These are phyloP conservation scores for Penicillium odoratum DNA, from an alignment of 495 filamentous ascomycete genomes.

Conservation along the genomic window DNA sequence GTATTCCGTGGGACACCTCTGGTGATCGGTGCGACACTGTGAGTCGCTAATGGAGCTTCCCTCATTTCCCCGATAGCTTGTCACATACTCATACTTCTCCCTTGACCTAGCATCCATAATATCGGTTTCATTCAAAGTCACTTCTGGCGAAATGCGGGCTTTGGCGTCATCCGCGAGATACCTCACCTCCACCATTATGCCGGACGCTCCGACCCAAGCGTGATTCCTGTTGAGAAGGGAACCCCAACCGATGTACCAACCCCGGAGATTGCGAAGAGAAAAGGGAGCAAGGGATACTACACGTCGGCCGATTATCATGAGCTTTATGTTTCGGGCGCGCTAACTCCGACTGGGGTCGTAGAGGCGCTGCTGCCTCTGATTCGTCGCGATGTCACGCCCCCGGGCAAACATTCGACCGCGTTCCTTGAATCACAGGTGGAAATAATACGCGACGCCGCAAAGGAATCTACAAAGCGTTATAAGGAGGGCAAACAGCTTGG, in stretches of 20 bases:
- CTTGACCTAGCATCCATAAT: constrained; percentile 49
- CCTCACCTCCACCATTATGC: constrained; percentile 57
- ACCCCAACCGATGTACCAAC: constrained; percentile 31
- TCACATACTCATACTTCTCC: background rate
- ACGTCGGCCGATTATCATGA: constrained; percentile 76
- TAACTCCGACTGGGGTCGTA: constrained; percentile 71
- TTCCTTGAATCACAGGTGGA: constrained; percentile 64
- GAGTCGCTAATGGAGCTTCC: constrained; percentile 20
- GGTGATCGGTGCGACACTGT: constrained; percentile 52
- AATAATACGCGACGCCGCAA: constrained; percentile 63
- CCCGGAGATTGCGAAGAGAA: constrained; percentile 29
- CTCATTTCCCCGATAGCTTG: background rate
- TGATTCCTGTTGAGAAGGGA: constrained; percentile 61
- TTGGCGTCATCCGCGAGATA: constrained; percentile 59
- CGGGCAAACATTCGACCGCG: constrained; percentile 63
- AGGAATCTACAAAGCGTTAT: constrained; percentile 69
- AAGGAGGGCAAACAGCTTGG: constrained; percentile 61
- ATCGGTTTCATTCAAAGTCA: constrained; percentile 55
- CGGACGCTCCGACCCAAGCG: constrained; percentile 79
- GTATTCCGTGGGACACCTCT: constrained; percentile 54
- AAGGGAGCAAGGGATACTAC: constrained; percentile 53
- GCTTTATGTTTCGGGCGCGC: constrained; percentile 63
- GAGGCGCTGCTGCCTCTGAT: constrained; percentile 71
- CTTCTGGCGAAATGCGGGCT: constrained; percentile 77
- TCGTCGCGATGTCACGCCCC: constrained; percentile 51